These are phyloP conservation scores for Pythium sukuiense DNA, from an alignment of 352 stramenopile genomes.

Conservation along the genomic window DNA sequence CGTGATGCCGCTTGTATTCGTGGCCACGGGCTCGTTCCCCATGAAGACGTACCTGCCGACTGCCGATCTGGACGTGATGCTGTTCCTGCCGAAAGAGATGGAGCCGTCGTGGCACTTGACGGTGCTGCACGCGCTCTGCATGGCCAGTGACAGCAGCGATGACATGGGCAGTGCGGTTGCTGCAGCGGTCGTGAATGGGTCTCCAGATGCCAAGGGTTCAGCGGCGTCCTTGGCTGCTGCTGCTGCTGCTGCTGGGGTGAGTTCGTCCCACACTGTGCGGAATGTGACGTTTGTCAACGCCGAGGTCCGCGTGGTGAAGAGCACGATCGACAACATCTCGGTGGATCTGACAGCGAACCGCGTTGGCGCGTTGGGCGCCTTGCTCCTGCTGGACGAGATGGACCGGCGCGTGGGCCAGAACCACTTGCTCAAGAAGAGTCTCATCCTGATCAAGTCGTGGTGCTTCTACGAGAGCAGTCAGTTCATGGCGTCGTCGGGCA, in stretches of 20 bases:
- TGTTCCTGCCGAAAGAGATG: conserved; percentile 78
- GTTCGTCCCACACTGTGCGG: conserved; percentile 54
- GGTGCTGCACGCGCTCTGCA: conserved; percentile 81
- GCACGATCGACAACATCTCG: conserved; percentile 88
- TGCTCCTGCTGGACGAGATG: conserved; percentile 86
- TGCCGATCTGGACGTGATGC: conserved; percentile 83
- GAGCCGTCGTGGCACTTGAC: conserved; percentile 85
- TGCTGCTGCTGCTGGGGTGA: not conserved
- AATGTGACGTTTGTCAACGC: conserved; percentile 92
- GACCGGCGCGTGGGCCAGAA: conserved; percentile 69
- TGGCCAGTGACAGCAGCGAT: conserved; percentile 43
- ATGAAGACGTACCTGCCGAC: conserved; percentile 91
- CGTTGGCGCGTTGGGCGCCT: conserved; percentile 70
- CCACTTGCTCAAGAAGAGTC: conserved; percentile 87
- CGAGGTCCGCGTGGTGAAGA: conserved; percentile 88
- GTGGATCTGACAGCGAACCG: conserved; percentile 90
- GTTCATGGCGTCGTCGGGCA: conserved; percentile 37
- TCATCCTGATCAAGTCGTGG: conserved; percentile 91
- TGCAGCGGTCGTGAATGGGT: not conserved
- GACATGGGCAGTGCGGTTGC: not conserved
- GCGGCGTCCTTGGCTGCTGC: not conserved
- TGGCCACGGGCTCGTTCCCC: conserved; percentile 82
- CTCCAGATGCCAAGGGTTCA: not conserved
- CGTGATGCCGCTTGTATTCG: conserved; percentile 47
- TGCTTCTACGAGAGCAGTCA: conserved; percentile 82